A percentile compares a stretch with the other conserved stretches of the same genome.
Conservation (phyloP, 1,284 basidiomycete species). For the Tilletia horrida region DNA sequence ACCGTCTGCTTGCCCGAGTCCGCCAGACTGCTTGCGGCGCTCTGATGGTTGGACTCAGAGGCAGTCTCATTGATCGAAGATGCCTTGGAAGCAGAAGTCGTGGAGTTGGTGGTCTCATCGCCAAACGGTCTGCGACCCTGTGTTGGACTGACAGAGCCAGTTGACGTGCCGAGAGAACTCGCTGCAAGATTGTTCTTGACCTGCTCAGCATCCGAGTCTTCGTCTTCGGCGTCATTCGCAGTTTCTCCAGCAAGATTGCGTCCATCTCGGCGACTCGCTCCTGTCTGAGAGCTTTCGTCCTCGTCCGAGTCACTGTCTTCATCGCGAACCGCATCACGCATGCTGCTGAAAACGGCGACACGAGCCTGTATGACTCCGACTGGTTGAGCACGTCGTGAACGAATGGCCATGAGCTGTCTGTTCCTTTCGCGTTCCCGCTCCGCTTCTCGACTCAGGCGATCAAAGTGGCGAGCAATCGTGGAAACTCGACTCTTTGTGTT, state of each 20-base stretch:
- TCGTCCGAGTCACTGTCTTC: constrained; percentile 58
- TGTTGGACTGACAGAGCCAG: too few relatives aligned
- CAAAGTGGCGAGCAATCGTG: constrained; percentile 61
- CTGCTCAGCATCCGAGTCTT: constrained; percentile 45
- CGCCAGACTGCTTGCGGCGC: neutral
- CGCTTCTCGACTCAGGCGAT: constrained; percentile 60
- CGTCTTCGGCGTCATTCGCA: constrained; percentile 38
- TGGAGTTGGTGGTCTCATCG: too few relatives aligned
- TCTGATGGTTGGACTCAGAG: neutral
- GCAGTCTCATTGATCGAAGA: too few relatives aligned
- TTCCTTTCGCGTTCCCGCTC: constrained; percentile 58
- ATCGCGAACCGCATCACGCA: constrained; percentile 86
- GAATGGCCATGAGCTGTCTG: constrained; percentile 60
- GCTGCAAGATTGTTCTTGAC: constrained; percentile 47
- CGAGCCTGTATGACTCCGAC: constrained; percentile 84
- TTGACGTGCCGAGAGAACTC: too few relatives aligned
- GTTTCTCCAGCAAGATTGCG: constrained; percentile 25
- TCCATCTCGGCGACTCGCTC: neutral
- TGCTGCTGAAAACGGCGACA: constrained; percentile 83
- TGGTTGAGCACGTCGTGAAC: constrained; percentile 85
- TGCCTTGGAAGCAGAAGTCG: too few relatives aligned
- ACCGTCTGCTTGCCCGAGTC: constrained; percentile 6
- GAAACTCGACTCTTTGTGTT: constrained; percentile 55
- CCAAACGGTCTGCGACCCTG: too few relatives aligned
- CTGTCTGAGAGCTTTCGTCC: neutral